phyloP scores from a whole-genome alignment of 2,329 filamentous ascomycete species.

The Verticillium albo-atrum region DNA sequence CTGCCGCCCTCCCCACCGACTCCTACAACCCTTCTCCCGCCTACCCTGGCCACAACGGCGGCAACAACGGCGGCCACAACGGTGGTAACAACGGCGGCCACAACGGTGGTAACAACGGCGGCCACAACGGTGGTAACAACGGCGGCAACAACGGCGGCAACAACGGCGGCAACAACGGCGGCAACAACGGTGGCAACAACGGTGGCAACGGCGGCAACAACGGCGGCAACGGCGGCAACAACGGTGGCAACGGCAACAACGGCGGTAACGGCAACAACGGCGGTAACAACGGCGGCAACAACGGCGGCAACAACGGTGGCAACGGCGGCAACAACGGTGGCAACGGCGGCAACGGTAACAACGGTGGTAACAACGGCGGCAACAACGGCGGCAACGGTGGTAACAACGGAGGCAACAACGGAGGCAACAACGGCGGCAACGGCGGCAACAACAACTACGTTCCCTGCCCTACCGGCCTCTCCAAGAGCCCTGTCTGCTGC shows the following conservation, averaged over 20 bases:
- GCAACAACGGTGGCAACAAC: not conserved
- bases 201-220: not conserved
- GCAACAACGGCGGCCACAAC: not conserved
- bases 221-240: not conserved
- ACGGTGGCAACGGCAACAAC: not conserved
- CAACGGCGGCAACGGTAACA: not conserved
- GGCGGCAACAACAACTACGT: constrained; percentile 11
- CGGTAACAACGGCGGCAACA: not conserved
- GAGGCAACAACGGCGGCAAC: not conserved
- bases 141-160: not conserved
- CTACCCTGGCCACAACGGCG: not conserved
- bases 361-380: not conserved
- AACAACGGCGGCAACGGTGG: not conserved
- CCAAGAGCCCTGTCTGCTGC: constrained; percentile 49
- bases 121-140: not conserved
- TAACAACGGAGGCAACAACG: not conserved
- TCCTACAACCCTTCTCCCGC: not conserved
- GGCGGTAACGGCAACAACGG: not conserved
- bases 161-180: not conserved
- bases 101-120: not conserved
- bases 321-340: not conserved
- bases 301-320: not conserved
- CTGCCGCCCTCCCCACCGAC: not conserved
- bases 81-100: not conserved
- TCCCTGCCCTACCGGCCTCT: constrained; percentile 38